These are phyloP conservation scores for Bolboschoenoplectus hybrid DNA, from an alignment of 202 grass and related monocot species.

Conservation along the genomic window DNA sequence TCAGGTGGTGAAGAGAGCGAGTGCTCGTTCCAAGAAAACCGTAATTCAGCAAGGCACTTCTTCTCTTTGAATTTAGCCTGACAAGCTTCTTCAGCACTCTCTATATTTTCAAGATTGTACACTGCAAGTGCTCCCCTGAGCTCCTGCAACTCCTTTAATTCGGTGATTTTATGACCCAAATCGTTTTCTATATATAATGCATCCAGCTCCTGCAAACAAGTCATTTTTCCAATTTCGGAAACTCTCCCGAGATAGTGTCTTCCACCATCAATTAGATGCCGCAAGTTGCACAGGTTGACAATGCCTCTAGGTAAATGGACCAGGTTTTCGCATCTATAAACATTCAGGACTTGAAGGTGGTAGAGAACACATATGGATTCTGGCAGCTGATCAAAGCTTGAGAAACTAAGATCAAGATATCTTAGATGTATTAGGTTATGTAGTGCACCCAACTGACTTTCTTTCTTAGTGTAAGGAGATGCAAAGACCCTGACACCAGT, in stretches of 20 bases:
- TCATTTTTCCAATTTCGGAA: neutral
- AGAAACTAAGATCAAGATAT: constrained; percentile 13
- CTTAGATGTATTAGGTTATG: constrained; percentile 34
- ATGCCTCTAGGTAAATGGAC: neutral
- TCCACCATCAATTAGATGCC: constrained; percentile 10
- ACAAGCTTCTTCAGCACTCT: neutral
- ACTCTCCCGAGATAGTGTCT: neutral
- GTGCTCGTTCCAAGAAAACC: constrained; percentile 32
- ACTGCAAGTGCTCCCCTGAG: constrained; percentile 21
- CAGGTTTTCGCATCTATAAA: neutral
- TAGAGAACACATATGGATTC: constrained; percentile 24
- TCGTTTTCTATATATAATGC: constrained; percentile 28
- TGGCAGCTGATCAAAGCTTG: neutral
- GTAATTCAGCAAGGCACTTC: constrained; percentile 2
- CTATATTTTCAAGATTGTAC: constrained; percentile 42
- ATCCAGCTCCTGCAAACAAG: constrained; percentile 39
- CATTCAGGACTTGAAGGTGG: constrained; percentile 42
- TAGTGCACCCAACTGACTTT: neutral
- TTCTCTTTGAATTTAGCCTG: constrained; percentile 23
- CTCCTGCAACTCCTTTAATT: constrained; percentile 32
- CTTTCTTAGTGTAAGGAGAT: neutral
- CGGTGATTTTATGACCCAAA: neutral
- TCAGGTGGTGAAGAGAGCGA: neutral
- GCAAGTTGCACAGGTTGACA: constrained; percentile 22
- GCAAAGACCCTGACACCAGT: neutral